Evolutionary conservation across 2,329 filamentous ascomycete species (phyloP).

Genomic region (Pseudocercospora pini-densiflorae): DNA sequence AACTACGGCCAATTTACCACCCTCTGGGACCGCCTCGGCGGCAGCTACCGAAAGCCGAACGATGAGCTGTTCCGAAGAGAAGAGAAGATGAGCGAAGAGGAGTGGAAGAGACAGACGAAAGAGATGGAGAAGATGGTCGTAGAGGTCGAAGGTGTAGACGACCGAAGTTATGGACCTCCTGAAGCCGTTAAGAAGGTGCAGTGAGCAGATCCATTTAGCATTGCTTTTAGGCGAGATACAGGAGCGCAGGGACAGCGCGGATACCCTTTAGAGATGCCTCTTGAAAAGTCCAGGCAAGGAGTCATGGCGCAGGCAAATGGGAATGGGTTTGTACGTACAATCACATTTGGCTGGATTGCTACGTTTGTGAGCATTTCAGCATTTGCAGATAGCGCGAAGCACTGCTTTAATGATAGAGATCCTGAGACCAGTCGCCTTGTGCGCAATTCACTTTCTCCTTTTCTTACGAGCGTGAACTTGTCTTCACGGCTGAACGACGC

Average conservation of each 20-base stretch:
- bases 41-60: constrained; percentile 85
- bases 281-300: not conserved
- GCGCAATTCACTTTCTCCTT: not conserved
- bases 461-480: not conserved
- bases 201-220: constrained; percentile 5
- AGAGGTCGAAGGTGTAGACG: constrained; percentile 68
- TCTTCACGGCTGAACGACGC: too few species aligned
- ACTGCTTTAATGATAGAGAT: not conserved
- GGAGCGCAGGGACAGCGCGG: not conserved
- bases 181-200: constrained; percentile 44
- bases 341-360: not conserved
- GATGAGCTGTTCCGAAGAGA: constrained; percentile 82
- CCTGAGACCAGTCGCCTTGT: constrained; percentile 1
- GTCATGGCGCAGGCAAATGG: not conserved
- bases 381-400: not conserved
- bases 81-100: constrained; percentile 78
- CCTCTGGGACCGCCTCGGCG: constrained; percentile 84
- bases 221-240: constrained; percentile 2
- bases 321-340: not conserved
- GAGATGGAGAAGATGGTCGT: constrained; percentile 78
- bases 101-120: constrained; percentile 77
- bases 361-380: constrained; percentile 4
- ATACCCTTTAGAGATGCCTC: not conserved
- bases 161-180: constrained; percentile 47
- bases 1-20: constrained; percentile 97